Evolutionary conservation across 2,329 filamentous ascomycete species (phyloP), one percentile per base, ranked within the genome.

Genomic region (Setomelanomma holmii): DNA sequence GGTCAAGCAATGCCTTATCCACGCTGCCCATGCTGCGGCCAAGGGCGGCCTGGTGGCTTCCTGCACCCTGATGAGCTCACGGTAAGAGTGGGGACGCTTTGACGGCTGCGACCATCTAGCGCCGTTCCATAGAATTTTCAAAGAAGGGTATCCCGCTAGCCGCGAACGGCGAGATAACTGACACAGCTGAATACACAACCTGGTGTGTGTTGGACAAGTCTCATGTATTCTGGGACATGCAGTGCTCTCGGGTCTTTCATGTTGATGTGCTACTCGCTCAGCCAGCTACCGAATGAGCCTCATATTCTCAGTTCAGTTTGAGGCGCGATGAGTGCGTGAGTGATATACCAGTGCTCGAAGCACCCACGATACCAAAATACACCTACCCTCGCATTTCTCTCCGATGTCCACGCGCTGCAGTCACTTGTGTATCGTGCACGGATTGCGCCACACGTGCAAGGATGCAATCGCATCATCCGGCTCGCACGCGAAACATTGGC

Each of bases 61-160:
- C 30, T 51, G 52, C 47, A 54, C 49, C 52, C 41, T 58, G 55
- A 56, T 53, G 52, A 56, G 52, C 58, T 53, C 55, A 56, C 51
- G 45, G 39, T 43, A 34, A 43, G 6, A 50, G 55, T 58, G 58
- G 55, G 45, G 55, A 48, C 48, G 20, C 21, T 34, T 20, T 16
- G 16, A 12, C 20, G 39, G 49, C 45, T 44, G 53, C 58, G 50
- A 51, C 50, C 55, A 52, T 53, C 45, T 50, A 47, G 35, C 44
- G 35, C 16, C 30, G 41, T 35, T 34, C 30, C 24, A 38, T 34
- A 36, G 23, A 40, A 23, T 5, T 20, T 47, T 40, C 34, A 23
- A 61, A 66, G 66, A 63, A 62, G 64, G 58, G 63, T 61, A 40
- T 45, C 43, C 56, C 56, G 64, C 55, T 57, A 66, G 14, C 27